Evolutionary conservation across 106 monocot species (phyloP).

Genomic region (Posidonia australis): DNA sequence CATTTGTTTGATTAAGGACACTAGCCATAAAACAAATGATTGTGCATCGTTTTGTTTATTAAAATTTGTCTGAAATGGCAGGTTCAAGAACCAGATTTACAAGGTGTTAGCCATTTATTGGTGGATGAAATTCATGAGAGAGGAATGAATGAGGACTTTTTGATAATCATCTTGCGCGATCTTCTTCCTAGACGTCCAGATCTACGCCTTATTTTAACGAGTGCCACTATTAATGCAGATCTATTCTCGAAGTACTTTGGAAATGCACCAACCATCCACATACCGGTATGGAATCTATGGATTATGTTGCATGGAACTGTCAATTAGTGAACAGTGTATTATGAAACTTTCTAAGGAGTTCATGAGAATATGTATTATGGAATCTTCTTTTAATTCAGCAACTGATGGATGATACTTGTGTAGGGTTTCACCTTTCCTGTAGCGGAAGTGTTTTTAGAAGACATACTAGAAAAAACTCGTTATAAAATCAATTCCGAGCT

Average conservation of each 20-base stretch:
- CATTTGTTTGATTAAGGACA: neutral
- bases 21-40: no score
- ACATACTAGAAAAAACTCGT: constrained; percentile 65
- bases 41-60: neutral
- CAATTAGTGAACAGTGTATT: no score
- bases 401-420: constrained; percentile 3
- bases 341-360: no score
- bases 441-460: constrained; percentile 76
- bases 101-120: constrained; percentile 70
- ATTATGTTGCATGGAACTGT: neutral
- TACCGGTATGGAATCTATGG: constrained; percentile 47
- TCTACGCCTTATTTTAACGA: constrained; percentile 83
- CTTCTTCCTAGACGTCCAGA: constrained; percentile 85
- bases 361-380: no score
- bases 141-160: constrained; percentile 98
- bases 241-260: constrained; percentile 90
- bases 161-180: constrained; percentile 88
- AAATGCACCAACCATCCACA: constrained; percentile 78
- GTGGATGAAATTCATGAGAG: constrained; percentile 99
- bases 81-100: constrained; percentile 87
- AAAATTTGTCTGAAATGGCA: constrained; percentile 15
- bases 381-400: neutral
- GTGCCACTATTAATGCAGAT: constrained; percentile 95
- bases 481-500: constrained; percentile 66
- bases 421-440: constrained; percentile 96